Conservation (phyloP, 2,329 filamentous ascomycete genomes). For the Pseudogymnoascus sp. region DNA sequence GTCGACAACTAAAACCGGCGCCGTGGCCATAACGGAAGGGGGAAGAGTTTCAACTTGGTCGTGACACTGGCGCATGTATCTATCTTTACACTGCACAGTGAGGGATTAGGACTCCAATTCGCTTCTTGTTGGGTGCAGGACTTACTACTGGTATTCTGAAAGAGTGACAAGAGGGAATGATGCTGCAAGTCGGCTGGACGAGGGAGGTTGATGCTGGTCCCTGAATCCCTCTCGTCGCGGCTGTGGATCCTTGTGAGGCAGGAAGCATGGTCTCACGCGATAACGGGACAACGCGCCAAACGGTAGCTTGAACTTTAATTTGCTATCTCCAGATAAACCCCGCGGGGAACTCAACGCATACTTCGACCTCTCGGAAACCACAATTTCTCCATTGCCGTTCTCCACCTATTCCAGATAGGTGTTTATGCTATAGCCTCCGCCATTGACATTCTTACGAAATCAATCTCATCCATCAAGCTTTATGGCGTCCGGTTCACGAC, state of each 20-base stretch:
- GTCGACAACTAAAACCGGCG: background rate
- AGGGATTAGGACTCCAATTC: background rate
- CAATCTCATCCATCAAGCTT: background rate
- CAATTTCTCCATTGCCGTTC: background rate
- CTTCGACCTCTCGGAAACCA: background rate
- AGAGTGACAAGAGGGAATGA: background rate
- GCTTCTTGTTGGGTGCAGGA: background rate
- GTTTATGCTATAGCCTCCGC: background rate
- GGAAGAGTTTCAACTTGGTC: background rate
- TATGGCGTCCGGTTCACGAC: constrained; percentile 17
- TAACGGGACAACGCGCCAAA: background rate
- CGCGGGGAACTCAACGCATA: background rate
- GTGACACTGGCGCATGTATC: background rate
- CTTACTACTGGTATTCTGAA: background rate
- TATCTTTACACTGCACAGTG: background rate
- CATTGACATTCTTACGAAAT: background rate
- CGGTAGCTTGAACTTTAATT: background rate
- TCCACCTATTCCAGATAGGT: background rate
- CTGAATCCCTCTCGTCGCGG: background rate
- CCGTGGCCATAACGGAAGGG: background rate
- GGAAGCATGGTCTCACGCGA: background rate
- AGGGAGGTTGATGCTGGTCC: background rate
- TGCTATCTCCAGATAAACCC: background rate
- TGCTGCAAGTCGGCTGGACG: background rate
- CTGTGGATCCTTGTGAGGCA: background rate